Evolutionary conservation across 148 eudicot genomes (phyloP).

Genomic region (Gaultheria prostrata): DNA sequence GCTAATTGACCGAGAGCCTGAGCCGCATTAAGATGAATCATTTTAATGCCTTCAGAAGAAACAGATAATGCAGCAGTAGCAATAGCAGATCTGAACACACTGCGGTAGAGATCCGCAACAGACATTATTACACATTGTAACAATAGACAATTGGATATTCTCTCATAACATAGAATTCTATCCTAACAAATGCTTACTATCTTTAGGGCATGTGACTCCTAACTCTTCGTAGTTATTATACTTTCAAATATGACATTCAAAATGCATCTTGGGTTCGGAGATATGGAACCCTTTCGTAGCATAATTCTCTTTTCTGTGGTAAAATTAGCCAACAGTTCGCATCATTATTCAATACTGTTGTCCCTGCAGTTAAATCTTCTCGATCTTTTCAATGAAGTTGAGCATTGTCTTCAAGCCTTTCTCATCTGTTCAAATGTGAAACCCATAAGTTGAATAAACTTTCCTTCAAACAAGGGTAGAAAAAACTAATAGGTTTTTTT

Average conservation of each 20-base stretch:
- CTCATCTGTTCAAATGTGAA: slow-evolving; percentile 16
- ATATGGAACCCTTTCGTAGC: neutral
- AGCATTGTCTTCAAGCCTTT: slow-evolving; percentile 16
- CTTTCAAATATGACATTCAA: neutral
- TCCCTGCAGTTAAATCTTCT: slow-evolving; percentile 1
- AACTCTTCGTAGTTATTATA: neutral
- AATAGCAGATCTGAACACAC: no score
- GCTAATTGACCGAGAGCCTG: no score
- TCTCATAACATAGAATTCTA: neutral
- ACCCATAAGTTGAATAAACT: neutral
- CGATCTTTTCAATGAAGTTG: slow-evolving; percentile 20
- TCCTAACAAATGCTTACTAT: neutral
- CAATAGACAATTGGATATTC: neutral
- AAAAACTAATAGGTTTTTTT: no score
- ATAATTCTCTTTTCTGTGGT: neutral
- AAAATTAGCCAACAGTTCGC: neutral
- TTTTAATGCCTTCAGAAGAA: no score
- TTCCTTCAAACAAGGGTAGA: no score
- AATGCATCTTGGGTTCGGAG: neutral
- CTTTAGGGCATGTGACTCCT: neutral
- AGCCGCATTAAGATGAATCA: no score
- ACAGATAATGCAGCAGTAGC: no score
- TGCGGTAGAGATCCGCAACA: no score
- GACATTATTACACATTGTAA: no score
- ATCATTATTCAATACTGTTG: neutral